These are phyloP conservation scores for Solanum neorickii DNA, from an alignment of 257 asterid species.

Conservation along the genomic window DNA sequence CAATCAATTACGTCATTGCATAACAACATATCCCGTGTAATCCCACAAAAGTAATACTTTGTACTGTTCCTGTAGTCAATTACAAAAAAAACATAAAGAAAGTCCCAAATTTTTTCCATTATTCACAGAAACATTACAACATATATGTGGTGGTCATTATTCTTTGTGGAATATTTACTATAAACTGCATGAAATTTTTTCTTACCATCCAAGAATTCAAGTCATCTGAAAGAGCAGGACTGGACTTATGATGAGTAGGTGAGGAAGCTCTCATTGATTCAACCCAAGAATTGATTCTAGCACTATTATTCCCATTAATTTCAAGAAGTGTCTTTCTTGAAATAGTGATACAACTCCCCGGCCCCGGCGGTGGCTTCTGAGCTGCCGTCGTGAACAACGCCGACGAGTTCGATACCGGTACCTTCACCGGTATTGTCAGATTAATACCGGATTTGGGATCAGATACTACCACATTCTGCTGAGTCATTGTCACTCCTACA, in stretches of 20 bases:
- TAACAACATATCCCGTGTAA: background rate
- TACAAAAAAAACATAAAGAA: background rate
- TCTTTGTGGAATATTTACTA: too few species aligned
- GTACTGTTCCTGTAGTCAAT: too few species aligned
- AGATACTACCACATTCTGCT: conserved; percentile 68
- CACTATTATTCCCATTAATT: conserved; percentile 42
- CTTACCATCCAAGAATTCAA: conserved; percentile 53
- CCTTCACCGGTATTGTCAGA: conserved; percentile 42
- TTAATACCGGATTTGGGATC: conserved; percentile 31
- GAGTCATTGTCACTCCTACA: conserved; percentile 12
- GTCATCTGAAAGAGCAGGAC: conserved; percentile 31
- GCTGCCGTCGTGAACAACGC: conserved; percentile 33
- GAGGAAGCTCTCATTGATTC: conserved; percentile 89
- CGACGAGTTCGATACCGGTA: conserved; percentile 23
- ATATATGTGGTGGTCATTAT: background rate
- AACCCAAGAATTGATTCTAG: conserved; percentile 56
- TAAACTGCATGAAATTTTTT: background rate
- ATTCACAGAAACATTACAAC: background rate
- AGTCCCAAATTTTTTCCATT: background rate
- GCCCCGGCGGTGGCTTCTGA: conserved; percentile 67
- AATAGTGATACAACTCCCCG: conserved; percentile 52
- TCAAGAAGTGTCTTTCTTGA: conserved; percentile 52
- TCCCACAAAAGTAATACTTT: too few species aligned
- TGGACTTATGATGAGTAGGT: conserved; percentile 53
- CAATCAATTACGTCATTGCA: background rate